These are phyloP conservation scores for Cronartium ribicola DNA, from an alignment of 1,284 basidiomycete species.

Conservation along the genomic window DNA sequence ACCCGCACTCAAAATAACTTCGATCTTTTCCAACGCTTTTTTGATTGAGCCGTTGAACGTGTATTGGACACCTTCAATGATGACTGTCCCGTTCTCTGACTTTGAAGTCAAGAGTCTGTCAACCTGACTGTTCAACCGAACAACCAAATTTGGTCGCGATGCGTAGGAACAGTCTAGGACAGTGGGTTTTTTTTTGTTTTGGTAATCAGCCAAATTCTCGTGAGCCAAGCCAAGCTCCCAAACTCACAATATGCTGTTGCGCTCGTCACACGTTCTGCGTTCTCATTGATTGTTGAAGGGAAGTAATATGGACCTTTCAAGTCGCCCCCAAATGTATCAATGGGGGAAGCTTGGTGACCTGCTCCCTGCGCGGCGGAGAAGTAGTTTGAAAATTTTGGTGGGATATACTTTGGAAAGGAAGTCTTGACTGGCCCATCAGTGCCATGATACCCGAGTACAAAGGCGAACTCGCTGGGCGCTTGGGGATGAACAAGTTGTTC, in stretches of 20 bases:
- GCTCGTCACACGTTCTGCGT: conserved; percentile 27
- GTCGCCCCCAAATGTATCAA: conserved; percentile 16
- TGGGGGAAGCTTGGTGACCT: not conserved
- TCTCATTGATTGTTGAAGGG: conserved; percentile 26
- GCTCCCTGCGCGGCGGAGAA: conserved; percentile 10
- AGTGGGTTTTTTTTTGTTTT: not conserved
- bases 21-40: conserved; percentile 26
- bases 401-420: conserved; percentile 37
- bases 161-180: conserved; percentile 15
- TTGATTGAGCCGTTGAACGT: not conserved
- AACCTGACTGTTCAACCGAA: conserved; percentile 11
- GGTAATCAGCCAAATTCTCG: not conserved
- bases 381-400: conserved; percentile 24
- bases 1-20: conserved; percentile 47
- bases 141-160: conserved; percentile 24
- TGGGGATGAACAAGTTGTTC: conserved; percentile 21
- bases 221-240: not conserved
- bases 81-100: not conserved
- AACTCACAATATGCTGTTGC: conserved; percentile 40
- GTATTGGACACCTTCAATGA: conserved; percentile 28
- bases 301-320: conserved; percentile 20
- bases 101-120: conserved; percentile 24
- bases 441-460: conserved; percentile 12
- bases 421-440: conserved; percentile 14
- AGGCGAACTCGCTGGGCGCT: not conserved